Base-by-base conservation (phyloP, 2,329 filamentous ascomycete species). In the Cladobotryum mycophilum region DNA sequence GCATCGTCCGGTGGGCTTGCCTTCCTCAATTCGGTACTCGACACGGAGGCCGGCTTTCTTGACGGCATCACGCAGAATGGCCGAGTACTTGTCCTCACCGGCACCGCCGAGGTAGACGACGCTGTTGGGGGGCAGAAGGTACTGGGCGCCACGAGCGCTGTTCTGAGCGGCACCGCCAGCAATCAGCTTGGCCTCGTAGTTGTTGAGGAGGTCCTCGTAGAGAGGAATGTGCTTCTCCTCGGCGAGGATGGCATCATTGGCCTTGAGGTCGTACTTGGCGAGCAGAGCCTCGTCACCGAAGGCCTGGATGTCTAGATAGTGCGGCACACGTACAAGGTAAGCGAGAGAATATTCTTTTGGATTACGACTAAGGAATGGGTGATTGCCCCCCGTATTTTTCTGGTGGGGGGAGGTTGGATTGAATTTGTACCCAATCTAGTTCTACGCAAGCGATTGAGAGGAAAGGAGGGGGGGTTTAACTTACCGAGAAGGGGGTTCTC, bases 131-230 rank as follows among this genome's bases (percentile, higher is more conserved):
- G 89, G 84, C 51, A 99, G 89, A 58, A 97, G 84, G 79, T 99
- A 99, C 83, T 93, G 89, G 57, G 92, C 93, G 61, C 93, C 93
- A 66, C 93, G 86, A 61, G 93, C 92, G 48, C 90, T 95, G 81
- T 99, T 99, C 76, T 99, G 93, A 30, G 93, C 93, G 51, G 93
- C 93, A 65, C 93, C 93, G 59, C 93, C 93, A 49, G 93, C 90
- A 67, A 97, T 93, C 68, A 97, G 79, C 75, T 95, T 95, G 57
- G 92, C 92, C 63, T 93, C 83, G 74, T 85, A 89, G 80, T 93
- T 92, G 73, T 88, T 86, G 63, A 96, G 82, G 60, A 97, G 82
- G 66, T 99, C 93, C 68, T 97, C 91, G 72, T 90, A 99, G 66
- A 99, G 81, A 42, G 80, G 82, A 67, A 86, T 78, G 75, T 99